These are phyloP conservation scores for Dalbergia cultrata DNA, from an alignment of 306 rosid genomes.

Conservation along the genomic window DNA sequence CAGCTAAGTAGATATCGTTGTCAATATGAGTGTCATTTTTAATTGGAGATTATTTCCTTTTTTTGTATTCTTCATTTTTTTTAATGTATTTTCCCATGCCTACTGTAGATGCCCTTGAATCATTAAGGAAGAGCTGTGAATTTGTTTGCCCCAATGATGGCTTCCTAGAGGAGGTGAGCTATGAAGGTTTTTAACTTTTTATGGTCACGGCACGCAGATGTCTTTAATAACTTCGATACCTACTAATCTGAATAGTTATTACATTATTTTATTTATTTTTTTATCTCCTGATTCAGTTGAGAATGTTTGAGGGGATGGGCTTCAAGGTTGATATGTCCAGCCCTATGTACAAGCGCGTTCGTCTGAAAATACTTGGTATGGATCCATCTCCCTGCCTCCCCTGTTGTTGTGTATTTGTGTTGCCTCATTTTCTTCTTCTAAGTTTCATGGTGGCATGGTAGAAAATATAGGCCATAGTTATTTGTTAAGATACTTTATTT, in stretches of 20 bases:
- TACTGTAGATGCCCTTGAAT: slow-evolving; percentile 85
- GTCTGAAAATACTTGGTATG: slow-evolving; percentile 78
- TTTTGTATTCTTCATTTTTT: neutral
- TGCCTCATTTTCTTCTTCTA: neutral
- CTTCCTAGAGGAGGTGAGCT: slow-evolving; percentile 83
- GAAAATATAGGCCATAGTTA: slow-evolving; percentile 7
- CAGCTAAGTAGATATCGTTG: neutral
- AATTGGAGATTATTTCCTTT: neutral
- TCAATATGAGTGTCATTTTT: slow-evolving; percentile 6
- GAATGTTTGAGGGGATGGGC: slow-evolving; percentile 91
- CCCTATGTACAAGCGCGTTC: slow-evolving; percentile 81
- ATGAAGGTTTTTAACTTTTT: slow-evolving; percentile 29
- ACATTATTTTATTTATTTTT: slow-evolving; percentile 14
- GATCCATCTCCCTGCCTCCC: slow-evolving; percentile 19
- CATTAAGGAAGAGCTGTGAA: slow-evolving; percentile 77
- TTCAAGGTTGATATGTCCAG: slow-evolving; percentile 85
- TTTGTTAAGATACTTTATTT: neutral
- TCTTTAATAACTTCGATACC: neutral
- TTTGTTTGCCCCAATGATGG: slow-evolving; percentile 97
- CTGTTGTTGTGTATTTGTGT: neutral
- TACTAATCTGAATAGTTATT: slow-evolving; percentile 25
- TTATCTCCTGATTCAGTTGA: slow-evolving; percentile 58
- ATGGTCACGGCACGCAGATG: neutral
- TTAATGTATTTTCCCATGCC: slow-evolving; percentile 29
- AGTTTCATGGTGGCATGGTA: slow-evolving; percentile 17